Conservation (phyloP, 495 filamentous ascomycete species). For the Delitschia confertaspora region DNA sequence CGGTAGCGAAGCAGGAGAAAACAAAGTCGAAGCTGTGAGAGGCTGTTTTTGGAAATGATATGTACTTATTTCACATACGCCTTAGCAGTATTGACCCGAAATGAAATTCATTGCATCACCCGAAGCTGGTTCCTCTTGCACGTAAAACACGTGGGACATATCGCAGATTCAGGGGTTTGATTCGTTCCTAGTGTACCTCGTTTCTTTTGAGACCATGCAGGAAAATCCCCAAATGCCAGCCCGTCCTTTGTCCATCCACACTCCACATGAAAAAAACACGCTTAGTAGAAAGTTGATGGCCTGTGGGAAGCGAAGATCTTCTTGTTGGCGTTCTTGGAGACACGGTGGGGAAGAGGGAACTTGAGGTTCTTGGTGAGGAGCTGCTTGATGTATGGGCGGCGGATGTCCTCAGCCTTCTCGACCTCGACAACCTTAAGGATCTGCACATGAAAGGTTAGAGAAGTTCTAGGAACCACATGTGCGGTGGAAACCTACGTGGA, state of each 20-base stretch:
- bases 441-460: constrained; percentile 41
- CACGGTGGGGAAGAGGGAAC: constrained; percentile 97
- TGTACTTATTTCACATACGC: neutral
- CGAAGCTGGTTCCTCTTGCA: too few species aligned
- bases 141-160: too few species aligned
- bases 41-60: neutral
- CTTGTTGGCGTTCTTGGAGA: constrained; percentile 65
- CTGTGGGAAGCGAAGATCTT: constrained; percentile 86
- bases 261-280: constrained; percentile 24
- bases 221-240: constrained; percentile 16
- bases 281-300: constrained; percentile 72
- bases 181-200: constrained; percentile 27
- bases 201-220: constrained; percentile 25
- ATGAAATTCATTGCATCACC: too few species aligned
- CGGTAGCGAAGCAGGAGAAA: constrained; percentile 24
- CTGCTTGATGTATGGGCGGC: constrained; percentile 98
- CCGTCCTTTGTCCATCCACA: constrained; percentile 22
- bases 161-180: constrained; percentile 23
- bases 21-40: constrained; percentile 30
- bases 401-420: constrained; percentile 83
- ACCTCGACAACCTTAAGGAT: constrained; percentile 97
- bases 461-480: constrained; percentile 1
- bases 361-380: constrained; percentile 87
- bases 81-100: neutral
- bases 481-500: constrained; percentile 64